Evolutionary conservation across 768 basidiomycete species (phyloP), one percentile per base, ranked within the genome.

Genomic region (Rhodotorula paludigena): DNA sequence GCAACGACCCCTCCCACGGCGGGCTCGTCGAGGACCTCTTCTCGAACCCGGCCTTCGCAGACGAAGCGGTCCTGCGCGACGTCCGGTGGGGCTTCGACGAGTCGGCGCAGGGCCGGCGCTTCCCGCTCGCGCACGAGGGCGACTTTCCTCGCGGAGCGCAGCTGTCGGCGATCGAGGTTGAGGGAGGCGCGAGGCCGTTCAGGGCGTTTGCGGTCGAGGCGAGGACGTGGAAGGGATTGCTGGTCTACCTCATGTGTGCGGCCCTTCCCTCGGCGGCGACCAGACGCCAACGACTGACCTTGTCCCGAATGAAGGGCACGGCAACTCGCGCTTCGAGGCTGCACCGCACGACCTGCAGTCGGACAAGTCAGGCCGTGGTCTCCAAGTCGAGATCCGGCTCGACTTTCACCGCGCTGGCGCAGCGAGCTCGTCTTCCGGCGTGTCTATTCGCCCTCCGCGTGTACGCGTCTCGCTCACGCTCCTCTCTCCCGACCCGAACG

Each of bases 201-300:
- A 1, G 39, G 39, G 53, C 55, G 9, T 72, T 72, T 28, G 71
- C 71, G 52, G 60, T 72, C 30, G 71, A 72, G 59, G 66, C 71
- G 32, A 35, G 53, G 51, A 56, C 59, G 12, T 72, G 71, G 71
- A 35, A 61, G 25, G n/a, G 44, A 0, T 18, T 72, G 38, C 53
- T 72, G 25, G 54, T 62, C 21, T 72, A 49, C 47, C 52, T 72
- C 7, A 68, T 61, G 42, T 72, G 71, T 71, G 25, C 52, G 69
- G 59, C 23, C 8, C 41, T n/a, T n/a, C n/a, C n/a, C n/a, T n/a
- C n/a, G n/a, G n/a, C n/a, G n/a, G n/a, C n/a, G n/a, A n/a, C n/a
- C n/a, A n/a, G n/a, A n/a, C n/a, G n/a, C n/a, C n/a, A 21, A 4
- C 7, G n/a, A 14, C 56, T 57, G 23, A 47, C 32, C 7, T 6